These are phyloP conservation scores for Pleurotus ostreatus DNA, from an alignment of 768 basidiomycete genomes.

Conservation along the genomic window DNA sequence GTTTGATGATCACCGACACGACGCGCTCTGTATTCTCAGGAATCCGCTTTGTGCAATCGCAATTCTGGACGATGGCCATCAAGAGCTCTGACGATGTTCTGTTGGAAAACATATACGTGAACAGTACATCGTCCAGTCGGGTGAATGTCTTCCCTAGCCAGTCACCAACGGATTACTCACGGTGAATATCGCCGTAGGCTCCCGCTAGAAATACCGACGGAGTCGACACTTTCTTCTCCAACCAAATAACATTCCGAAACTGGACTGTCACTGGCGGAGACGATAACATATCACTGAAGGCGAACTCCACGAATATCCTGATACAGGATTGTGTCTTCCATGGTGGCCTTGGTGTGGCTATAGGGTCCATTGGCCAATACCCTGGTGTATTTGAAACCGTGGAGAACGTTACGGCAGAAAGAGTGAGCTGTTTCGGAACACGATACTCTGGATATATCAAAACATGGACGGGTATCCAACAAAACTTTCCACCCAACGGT, in stretches of 20 bases:
- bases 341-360: conserved; percentile 34
- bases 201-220: conserved; percentile 34
- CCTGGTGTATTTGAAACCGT: conserved; percentile 22
- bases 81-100: conserved; percentile 29
- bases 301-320: conserved; percentile 36
- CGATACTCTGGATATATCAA: conserved; percentile 28
- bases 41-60: conserved; percentile 34
- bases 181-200: conserved; percentile 11
- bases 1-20: conserved; percentile 30
- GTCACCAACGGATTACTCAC: neutral
- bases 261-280: conserved; percentile 36
- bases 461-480: conserved; percentile 30
- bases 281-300: conserved; percentile 35
- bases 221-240: conserved; percentile 31
- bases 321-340: conserved; percentile 33
- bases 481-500: conserved; percentile 30
- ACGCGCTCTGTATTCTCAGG: conserved; percentile 31
- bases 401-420: conserved; percentile 25
- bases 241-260: conserved; percentile 32
- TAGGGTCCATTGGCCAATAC: conserved; percentile 31
- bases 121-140: conserved; percentile 29
- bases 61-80: conserved; percentile 38
- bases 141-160: conserved; percentile 12
- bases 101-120: conserved; percentile 34
- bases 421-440: conserved; percentile 19